Conservation (phyloP, 495 filamentous ascomycete genomes). For the Neurospora tetraspora region DNA sequence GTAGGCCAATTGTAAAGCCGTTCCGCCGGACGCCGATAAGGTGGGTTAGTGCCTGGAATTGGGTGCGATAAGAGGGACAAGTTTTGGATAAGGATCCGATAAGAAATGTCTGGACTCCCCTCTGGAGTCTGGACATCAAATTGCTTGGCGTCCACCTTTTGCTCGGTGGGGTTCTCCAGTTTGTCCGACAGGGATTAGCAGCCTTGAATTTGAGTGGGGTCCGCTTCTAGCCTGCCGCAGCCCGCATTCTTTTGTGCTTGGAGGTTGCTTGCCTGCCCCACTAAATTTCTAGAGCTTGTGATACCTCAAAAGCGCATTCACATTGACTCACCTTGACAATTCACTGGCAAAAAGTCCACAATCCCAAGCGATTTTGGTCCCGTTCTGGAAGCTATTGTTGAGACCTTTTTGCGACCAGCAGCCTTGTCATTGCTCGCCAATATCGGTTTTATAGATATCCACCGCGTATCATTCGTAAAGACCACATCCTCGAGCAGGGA, state of each 20-base stretch:
- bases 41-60: not conserved
- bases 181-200: not conserved
- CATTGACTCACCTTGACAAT: not conserved
- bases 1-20: constrained; percentile 23
- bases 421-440: not conserved
- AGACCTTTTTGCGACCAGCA: not conserved
- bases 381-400: not conserved
- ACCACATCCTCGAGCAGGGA: not conserved
- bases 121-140: too few relatives aligned
- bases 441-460: not conserved
- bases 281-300: not conserved
- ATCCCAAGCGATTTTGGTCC: not conserved
- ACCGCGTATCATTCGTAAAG: not conserved
- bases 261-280: not conserved
- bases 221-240: not conserved
- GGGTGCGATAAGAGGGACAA: not conserved
- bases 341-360: not conserved
- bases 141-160: not conserved
- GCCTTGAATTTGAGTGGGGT: not conserved
- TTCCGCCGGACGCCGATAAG: constrained; percentile 4
- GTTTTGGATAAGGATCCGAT: not conserved
- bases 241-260: not conserved
- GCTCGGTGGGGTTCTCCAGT: not conserved
- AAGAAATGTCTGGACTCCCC: not conserved
- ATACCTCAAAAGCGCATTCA: not conserved